Evolutionary conservation across 768 basidiomycete genomes (phyloP).

Genomic region (Sistotremastrum niveocremeum): DNA sequence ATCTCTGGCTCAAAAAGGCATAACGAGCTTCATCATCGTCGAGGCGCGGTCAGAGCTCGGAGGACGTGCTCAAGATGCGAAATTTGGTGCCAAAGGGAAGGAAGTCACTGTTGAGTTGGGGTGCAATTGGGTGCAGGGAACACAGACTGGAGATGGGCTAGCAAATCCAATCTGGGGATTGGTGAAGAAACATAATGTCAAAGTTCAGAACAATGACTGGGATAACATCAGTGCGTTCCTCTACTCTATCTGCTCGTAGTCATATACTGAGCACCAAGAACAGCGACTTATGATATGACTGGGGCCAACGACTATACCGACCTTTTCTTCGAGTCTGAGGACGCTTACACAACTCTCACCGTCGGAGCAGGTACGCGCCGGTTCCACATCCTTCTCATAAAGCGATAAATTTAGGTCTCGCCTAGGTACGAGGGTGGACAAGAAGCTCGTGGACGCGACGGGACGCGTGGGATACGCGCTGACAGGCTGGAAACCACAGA

Average conservation of each 20-base stretch:
- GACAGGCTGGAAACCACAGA: conserved; percentile 30
- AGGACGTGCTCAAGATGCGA: conserved; percentile 39
- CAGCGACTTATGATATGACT: conserved; percentile 41
- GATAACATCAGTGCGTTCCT: conserved; percentile 13
- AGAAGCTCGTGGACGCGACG: conserved; percentile 38
- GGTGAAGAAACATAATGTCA: conserved; percentile 40
- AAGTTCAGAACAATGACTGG: conserved; percentile 26
- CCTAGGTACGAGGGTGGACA: conserved; percentile 30
- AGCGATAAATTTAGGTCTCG: not conserved
- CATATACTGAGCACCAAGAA: conserved; percentile 11
- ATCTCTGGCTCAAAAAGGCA: conserved; percentile 37
- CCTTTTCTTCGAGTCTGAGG: conserved; percentile 26
- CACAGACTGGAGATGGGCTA: conserved; percentile 31
- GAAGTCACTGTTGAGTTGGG: conserved; percentile 36
- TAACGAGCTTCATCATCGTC: conserved; percentile 45
- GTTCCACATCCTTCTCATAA: not conserved
- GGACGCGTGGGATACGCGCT: conserved; percentile 41
- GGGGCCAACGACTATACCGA: conserved; percentile 36
- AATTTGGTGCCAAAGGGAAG: conserved; percentile 27
- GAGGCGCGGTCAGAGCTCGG: conserved; percentile 48
- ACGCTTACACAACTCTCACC: conserved; percentile 28
- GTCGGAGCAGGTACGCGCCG: conserved; percentile 28
- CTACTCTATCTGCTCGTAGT: conserved; percentile 27
- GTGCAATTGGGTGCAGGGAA: conserved; percentile 30
- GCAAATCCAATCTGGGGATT: conserved; percentile 49